Conservation (phyloP, 140 eudicot species). For the Stevia rebaudiana region DNA sequence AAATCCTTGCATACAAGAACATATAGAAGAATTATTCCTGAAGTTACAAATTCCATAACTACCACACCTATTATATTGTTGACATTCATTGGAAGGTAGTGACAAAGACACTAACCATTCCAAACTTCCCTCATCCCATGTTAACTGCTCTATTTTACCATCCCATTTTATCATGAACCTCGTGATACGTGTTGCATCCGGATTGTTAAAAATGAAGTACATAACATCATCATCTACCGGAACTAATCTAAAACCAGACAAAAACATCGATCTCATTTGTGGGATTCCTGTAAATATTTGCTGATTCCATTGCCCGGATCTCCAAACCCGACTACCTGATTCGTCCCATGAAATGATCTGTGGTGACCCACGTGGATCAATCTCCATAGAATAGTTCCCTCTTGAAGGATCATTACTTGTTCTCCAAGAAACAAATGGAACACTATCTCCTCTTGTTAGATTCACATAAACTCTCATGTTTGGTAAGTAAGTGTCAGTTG, state of each 20-base stretch:
- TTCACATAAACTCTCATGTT: slow-evolving; percentile 40
- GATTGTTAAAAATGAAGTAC: slow-evolving; percentile 40
- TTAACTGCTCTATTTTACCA: slow-evolving; percentile 39
- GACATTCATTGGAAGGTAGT: slow-evolving; percentile 50
- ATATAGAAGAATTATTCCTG: slow-evolving; percentile 9
- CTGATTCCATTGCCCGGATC: slow-evolving; percentile 73
- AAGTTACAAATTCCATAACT: slow-evolving; percentile 47
- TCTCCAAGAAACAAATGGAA: slow-evolving; percentile 57
- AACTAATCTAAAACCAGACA: slow-evolving; percentile 40
- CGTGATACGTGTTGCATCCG: slow-evolving; percentile 15
- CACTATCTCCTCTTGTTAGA: slow-evolving; percentile 9
- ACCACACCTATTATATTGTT: slow-evolving; percentile 58
- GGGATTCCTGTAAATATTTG: slow-evolving; percentile 53
- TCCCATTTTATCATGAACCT: slow-evolving; percentile 47
- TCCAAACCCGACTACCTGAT: slow-evolving; percentile 39
- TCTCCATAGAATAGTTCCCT: slow-evolving; percentile 62
- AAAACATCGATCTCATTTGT: slow-evolving; percentile 31
- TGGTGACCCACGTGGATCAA: slow-evolving; percentile 67
- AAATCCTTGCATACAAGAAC: slow-evolving; percentile 59
- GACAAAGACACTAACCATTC: slow-evolving; percentile 34
- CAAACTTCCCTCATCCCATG: slow-evolving; percentile 22
- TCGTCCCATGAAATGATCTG: slow-evolving; percentile 58
- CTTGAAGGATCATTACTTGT: slow-evolving; percentile 47
- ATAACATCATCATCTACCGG: slow-evolving; percentile 2
- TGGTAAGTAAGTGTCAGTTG: slow-evolving; percentile 62